These are phyloP conservation scores for Botrytis medusae DNA, from an alignment of 2,329 filamentous ascomycete species.

Conservation along the genomic window DNA sequence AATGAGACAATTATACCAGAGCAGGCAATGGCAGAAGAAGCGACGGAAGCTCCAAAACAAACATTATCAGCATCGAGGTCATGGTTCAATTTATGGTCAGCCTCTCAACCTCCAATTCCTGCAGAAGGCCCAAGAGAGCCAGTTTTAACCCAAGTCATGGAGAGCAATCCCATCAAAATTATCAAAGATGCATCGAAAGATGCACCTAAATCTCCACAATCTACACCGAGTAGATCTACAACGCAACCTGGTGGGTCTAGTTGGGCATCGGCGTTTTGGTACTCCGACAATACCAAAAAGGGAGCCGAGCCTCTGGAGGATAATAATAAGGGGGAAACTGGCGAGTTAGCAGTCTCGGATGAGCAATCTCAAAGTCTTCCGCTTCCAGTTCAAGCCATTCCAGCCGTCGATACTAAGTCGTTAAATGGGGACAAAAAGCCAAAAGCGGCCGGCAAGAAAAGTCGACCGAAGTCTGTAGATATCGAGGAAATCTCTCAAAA, in stretches of 20 bases:
- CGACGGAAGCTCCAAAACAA: slow-evolving; percentile 14
- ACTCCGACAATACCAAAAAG: slow-evolving; percentile 44
- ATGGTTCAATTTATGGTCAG: slow-evolving; percentile 40
- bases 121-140: slow-evolving; percentile 30
- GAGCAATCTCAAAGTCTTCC: slow-evolving; percentile 56
- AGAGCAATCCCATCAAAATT: slow-evolving; percentile 25
- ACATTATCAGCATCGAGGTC: slow-evolving; percentile 26
- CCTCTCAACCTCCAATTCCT: slow-evolving; percentile 29
- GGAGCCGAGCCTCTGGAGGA: slow-evolving; percentile 21
- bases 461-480: slow-evolving; percentile 32
- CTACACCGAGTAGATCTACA: slow-evolving; percentile 21
- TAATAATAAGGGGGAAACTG: slow-evolving; percentile 26
- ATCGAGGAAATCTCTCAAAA: slow-evolving; percentile 29
- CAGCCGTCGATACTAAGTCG: slow-evolving; percentile 10
- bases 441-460: slow-evolving; percentile 32
- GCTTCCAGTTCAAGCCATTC: slow-evolving; percentile 31
- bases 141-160: neutral
- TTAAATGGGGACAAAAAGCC: slow-evolving; percentile 30
- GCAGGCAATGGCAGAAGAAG: slow-evolving; percentile 17
- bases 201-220: slow-evolving; percentile 11
- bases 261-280: slow-evolving; percentile 73
- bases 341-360: slow-evolving; percentile 57
- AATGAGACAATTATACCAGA: neutral
- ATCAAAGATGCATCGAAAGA: slow-evolving; percentile 26
- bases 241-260: slow-evolving; percentile 52